Evolutionary conservation across 345 rosid species (phyloP), one percentile per base, ranked within the genome.

Genomic region (Citrus hindsii): DNA sequence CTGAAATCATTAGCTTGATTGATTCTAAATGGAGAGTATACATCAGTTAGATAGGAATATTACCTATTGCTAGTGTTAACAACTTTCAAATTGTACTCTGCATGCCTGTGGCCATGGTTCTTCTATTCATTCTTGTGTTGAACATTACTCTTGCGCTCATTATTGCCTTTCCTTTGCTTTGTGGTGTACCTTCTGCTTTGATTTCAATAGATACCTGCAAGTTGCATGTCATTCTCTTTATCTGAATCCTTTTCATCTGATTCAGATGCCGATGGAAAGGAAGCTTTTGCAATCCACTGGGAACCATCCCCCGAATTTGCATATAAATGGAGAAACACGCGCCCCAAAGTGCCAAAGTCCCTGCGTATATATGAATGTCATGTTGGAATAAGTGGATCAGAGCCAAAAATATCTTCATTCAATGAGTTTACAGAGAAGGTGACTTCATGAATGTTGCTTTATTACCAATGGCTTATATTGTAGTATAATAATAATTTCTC

Each of bases 291-390:
- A 53, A 84, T 93, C 81, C 99, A 95, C 77, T 95, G 99, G 99
- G 98, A 95, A 77, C 99, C 97, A 51, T 83, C 99, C 60, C 98
- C 94, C 55, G 95, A 93, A 75, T 59, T 66, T 80, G 91, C 88
- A 66, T 90, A 90, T 86, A 92, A 92, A 82, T 95, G 99, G 97
- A 95, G 89, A 76, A 72, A 89, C 83, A 22, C 87, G 71, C 76
- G 69, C 62, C 96, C 93, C 12, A 76, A 88, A 76, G 84, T 77
- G 79, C 97, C 97, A 67, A 89, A 83, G 82, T 93, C 98, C 71
- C 88, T 95, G 79, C 96, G 98, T 30, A 93, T 93, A 82, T 95
- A 95, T 66, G 99, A 95, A 83, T 93, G 99, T 80, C 98, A 93
- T 83, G 87, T 93, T 88, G 99, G 99, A 42, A 95, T 95, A 71